Evolutionary conservation across 371 early-diverging fungal species (phyloP), one percentile per base, ranked within the genome.

Genomic region (Ordospora pajunii): DNA sequence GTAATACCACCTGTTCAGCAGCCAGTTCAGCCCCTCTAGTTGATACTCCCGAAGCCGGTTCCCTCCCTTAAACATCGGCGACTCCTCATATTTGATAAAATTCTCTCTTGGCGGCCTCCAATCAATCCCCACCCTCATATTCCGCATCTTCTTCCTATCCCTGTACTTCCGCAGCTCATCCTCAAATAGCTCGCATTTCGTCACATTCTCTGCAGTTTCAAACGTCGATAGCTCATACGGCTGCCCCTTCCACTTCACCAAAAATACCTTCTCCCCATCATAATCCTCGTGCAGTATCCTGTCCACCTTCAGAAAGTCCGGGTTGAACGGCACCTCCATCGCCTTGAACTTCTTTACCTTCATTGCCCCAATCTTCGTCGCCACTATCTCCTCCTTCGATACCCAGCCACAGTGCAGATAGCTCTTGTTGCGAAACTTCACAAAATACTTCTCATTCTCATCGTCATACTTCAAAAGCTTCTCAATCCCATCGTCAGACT

Each of bases 11-110:
- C 94, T 86, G 78, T 91, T 90, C n/a, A 94, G 91, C 89, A 96
- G 91, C 99, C 99, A 98, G 83, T 95, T 95, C 19, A 97, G 87
- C 66, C 96, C 95, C 27, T 90, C 89, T 40, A 95, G 83, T 84
- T 98, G 99, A 82, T 96, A 98, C 71, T 92, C 94, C 48, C 97
- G 88, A 27, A 98, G 88, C 75, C 22, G 69, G 63, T 80, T 80
- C 5, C 45, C 51, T 44, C 67, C 69, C 67, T 78, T 78, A 62
- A 75, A 81, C n/a, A 23, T 68, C 17, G 75, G 75, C 42, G 64
- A 63, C 65, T 77, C 73, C 22, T 70, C 70, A 66, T 64, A 81
- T 46, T 71, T 78, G 17, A 77, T 49, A 17, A 80, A 69, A 25
- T 73, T 37, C 62, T 83, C 83, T 22, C 77, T 63, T 1, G 82